Conservation (phyloP, 164 flowering plant genomes). For the Dillenia suffruticosa region DNA sequence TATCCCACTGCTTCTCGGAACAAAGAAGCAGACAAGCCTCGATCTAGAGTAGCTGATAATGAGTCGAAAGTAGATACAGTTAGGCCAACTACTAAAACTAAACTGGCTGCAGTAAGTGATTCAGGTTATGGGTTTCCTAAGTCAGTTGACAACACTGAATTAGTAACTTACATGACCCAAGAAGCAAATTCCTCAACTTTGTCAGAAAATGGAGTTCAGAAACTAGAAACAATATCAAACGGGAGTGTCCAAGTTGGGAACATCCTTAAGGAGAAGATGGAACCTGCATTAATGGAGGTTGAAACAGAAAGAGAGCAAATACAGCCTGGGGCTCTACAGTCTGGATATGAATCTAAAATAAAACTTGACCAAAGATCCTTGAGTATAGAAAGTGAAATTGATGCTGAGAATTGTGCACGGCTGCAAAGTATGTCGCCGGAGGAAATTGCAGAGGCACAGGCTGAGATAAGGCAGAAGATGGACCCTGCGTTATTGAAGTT, state of each 20-base stretch:
- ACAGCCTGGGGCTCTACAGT: slow-evolving; percentile 14
- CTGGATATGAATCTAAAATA: neutral
- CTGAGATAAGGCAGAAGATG: slow-evolving; percentile 75
- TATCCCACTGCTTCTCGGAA: slow-evolving; percentile 7
- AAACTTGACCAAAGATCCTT: slow-evolving; percentile 15
- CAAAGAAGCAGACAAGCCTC: slow-evolving; percentile 5
- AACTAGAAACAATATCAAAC: no score
- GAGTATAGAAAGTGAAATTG: slow-evolving; percentile 67
- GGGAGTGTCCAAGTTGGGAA: no score
- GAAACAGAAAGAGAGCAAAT: no score
- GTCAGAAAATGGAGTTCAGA: no score
- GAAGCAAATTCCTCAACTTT: no score
- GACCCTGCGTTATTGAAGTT: slow-evolving; percentile 48
- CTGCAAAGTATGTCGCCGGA: slow-evolving; percentile 63
- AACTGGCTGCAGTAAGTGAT: neutral
- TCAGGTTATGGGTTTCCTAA: slow-evolving; percentile 1
- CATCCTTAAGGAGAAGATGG: no score
- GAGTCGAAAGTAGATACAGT: neutral
- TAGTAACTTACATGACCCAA: no score
- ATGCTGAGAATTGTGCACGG: slow-evolving; percentile 70
- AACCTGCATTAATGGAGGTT: no score
- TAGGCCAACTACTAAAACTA: no score
- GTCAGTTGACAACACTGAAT: slow-evolving; percentile 4
- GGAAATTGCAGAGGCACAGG: slow-evolving; percentile 78
- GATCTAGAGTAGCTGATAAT: neutral